phyloP scores from a whole-genome alignment of 1,139 yeast species.

The Hansenula lynferdii region DNA sequence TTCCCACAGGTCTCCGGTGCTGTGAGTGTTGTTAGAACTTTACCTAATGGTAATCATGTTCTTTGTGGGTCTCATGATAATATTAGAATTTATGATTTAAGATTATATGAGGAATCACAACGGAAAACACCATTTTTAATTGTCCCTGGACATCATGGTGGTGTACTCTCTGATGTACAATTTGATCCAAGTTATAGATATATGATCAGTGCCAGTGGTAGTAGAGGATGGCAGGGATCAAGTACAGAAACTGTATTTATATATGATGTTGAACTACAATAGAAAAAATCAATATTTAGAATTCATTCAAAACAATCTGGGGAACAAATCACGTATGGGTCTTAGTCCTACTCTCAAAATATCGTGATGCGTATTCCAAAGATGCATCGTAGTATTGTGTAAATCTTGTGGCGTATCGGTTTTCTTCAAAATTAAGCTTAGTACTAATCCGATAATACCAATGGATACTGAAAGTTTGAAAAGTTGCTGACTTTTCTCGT shows the following conservation, averaged over 20 bases:
- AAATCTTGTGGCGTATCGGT: slow-evolving; percentile 25
- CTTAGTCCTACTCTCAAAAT: neutral
- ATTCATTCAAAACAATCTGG: neutral
- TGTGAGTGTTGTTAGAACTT: slow-evolving; percentile 71
- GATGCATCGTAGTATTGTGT: neutral
- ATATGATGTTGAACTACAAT: slow-evolving; percentile 56
- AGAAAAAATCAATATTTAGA: neutral
- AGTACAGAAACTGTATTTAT: slow-evolving; percentile 76
- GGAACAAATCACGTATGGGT: neutral
- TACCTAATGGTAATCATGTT: slow-evolving; percentile 78
- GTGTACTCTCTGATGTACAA: slow-evolving; percentile 59
- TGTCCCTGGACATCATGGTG: slow-evolving; percentile 64
- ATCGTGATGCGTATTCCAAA: neutral
- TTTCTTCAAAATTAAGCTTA: slow-evolving; percentile 12
- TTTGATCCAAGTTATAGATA: slow-evolving; percentile 87
- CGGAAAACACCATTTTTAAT: slow-evolving; percentile 43
- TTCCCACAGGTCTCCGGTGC: slow-evolving; percentile 92
- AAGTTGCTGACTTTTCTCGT: too few species aligned
- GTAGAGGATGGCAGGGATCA: slow-evolving; percentile 89
- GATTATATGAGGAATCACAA: slow-evolving; percentile 41
- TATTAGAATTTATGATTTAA: slow-evolving; percentile 76
- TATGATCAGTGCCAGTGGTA: slow-evolving; percentile 89
- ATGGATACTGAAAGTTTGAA: slow-evolving; percentile 9
- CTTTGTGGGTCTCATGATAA: slow-evolving; percentile 91
- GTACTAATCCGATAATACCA: slow-evolving; percentile 9